Evolutionary conservation across 2,329 filamentous ascomycete genomes (phyloP).

Genomic region (Fusarium pseudograminearum): DNA sequence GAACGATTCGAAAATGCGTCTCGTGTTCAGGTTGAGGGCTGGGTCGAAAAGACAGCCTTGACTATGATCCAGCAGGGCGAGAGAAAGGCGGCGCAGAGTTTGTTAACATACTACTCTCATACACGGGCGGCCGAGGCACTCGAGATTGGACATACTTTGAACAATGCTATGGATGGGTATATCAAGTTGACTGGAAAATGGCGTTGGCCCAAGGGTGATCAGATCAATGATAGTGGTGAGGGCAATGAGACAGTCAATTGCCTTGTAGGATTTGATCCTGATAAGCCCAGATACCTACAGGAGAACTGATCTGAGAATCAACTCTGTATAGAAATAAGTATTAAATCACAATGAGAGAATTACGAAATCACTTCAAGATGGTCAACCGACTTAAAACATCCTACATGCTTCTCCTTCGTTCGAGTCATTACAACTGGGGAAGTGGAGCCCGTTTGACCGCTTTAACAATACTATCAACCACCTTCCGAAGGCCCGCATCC

Average conservation of each 20-base stretch:
- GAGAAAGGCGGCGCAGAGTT: constrained; percentile 24
- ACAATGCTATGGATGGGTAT: constrained; percentile 40
- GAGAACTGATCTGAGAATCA: background rate
- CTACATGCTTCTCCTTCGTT: no score
- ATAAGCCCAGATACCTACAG: constrained; percentile 34
- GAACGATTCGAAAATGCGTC: constrained; percentile 34
- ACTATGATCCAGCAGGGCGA: constrained; percentile 36
- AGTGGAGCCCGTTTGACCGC: background rate
- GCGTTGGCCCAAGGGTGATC: constrained; percentile 33
- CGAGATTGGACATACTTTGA: constrained; percentile 34
- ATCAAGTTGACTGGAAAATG: constrained; percentile 42
- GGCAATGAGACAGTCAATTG: constrained; percentile 44
- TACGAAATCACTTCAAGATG: no score
- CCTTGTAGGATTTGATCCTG: constrained; percentile 41
- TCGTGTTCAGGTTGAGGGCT: constrained; percentile 23
- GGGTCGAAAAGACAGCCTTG: constrained; percentile 41
- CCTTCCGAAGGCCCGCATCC: background rate
- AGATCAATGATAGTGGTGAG: constrained; percentile 43
- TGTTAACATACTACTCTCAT: constrained; percentile 43
- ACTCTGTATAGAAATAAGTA: background rate
- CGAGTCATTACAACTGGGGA: background rate
- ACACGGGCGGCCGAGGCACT: constrained; percentile 35
- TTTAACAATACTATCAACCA: no score
- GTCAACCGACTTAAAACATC: no score
- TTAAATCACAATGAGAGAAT: fast-evolving